These are phyloP conservation scores for Chaetomium sp. DNA, from an alignment of 2,329 filamentous ascomycete genomes.

Conservation along the genomic window DNA sequence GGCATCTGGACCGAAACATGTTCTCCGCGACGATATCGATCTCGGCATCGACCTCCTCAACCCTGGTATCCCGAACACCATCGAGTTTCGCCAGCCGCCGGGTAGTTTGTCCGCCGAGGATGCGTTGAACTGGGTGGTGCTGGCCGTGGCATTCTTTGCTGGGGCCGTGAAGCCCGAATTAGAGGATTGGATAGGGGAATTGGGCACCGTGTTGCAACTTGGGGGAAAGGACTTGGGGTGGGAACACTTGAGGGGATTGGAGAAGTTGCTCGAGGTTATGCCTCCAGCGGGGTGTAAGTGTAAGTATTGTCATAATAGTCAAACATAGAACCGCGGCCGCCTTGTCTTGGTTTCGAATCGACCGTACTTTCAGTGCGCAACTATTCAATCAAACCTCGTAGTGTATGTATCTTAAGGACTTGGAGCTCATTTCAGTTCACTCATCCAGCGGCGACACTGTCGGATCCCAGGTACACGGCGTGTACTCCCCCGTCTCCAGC, in stretches of 20 bases:
- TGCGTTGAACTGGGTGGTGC: slow-evolving; percentile 28
- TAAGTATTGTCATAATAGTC: slow-evolving; percentile 21
- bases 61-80: slow-evolving; percentile 23
- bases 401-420: too few species aligned
- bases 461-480: slow-evolving; percentile 28
- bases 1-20: too few species aligned
- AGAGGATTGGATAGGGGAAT: slow-evolving; percentile 1
- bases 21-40: too few species aligned
- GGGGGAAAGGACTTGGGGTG: slow-evolving; percentile 15
- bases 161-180: slow-evolving; percentile 22
- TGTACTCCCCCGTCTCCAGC: slow-evolving; percentile 28
- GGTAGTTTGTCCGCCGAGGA: slow-evolving; percentile 29
- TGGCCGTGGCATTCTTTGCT: slow-evolving; percentile 31
- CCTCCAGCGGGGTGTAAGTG: too few species aligned
- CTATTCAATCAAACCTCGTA: too few species aligned
- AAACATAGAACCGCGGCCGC: too few species aligned
- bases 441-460: slow-evolving; percentile 2
- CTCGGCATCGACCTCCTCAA: neutral
- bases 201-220: neutral
- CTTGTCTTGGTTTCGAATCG: too few species aligned
- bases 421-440: neutral
- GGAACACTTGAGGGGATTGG: slow-evolving; percentile 24
- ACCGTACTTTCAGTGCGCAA: too few species aligned
- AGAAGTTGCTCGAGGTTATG: too few species aligned
- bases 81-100: slow-evolving; percentile 34